A percentile compares a stretch with the other conserved stretches of the same genome.
Conservation (phyloP, 2,329 filamentous ascomycete species). For the Talaromyces sp. region DNA sequence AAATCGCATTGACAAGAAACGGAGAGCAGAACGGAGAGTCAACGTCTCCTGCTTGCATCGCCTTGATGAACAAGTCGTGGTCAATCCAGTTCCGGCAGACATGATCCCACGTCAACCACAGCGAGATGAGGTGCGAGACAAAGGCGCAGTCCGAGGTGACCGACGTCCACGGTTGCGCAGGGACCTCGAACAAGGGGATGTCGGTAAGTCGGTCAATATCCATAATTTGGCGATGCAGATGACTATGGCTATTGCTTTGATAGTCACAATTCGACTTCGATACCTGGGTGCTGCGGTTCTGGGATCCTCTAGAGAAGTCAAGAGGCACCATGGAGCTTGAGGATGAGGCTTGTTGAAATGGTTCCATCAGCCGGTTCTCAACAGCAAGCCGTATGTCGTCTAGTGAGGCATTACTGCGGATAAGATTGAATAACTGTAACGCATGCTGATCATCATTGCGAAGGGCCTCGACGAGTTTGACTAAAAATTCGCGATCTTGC, state of each 20-base stretch:
- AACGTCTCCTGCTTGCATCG: conserved; percentile 22
- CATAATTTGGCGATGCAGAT: conserved; percentile 3
- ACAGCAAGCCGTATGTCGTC: conserved; percentile 18
- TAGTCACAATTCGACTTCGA: not conserved
- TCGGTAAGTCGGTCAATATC: conserved; percentile 14
- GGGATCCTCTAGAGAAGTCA: not conserved
- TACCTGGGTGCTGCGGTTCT: not conserved
- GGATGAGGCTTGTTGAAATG: not conserved
- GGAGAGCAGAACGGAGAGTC: conserved; percentile 26
- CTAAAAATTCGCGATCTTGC: conserved; percentile 8
- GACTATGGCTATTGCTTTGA: not conserved
- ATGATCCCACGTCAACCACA: conserved; percentile 30
- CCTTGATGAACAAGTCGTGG: conserved; percentile 23
- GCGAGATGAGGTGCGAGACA: conserved; percentile 28
- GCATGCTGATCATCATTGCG: conserved; percentile 11
- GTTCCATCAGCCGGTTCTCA: not conserved
- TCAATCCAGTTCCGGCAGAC: conserved; percentile 26
- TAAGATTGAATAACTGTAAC: conserved; percentile 17
- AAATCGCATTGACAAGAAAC: conserved; percentile 31
- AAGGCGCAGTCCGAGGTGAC: conserved; percentile 25
- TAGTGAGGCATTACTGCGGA: conserved; percentile 20
- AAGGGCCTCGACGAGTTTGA: conserved; percentile 7
- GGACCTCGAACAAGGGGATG: conserved; percentile 14
- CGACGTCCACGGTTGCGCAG: conserved; percentile 26
- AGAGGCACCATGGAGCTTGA: not conserved